Conservation (phyloP, 176 grass and related monocot species). For the Phoenix dactylifera region DNA sequence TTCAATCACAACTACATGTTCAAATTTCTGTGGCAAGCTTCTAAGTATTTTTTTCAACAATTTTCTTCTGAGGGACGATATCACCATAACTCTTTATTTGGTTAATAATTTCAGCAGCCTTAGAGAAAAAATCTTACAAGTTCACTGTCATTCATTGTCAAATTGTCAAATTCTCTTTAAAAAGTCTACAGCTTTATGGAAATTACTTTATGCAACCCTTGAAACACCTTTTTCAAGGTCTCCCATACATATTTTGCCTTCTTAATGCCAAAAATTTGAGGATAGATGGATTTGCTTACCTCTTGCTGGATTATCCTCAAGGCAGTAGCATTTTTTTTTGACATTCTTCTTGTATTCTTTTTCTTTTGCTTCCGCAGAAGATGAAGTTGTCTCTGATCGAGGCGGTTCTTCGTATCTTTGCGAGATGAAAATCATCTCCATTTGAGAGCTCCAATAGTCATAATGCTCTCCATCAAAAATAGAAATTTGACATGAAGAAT, state of each 20-base stretch:
- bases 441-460: too few relatives aligned
- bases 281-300: not conserved
- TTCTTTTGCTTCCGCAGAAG: too few relatives aligned
- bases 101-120: not conserved
- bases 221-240: not conserved
- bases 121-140: not conserved
- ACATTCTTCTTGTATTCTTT: not conserved
- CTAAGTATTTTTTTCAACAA: not conserved
- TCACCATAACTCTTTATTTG: not conserved
- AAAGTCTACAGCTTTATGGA: not conserved
- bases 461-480: too few relatives aligned
- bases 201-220: not conserved
- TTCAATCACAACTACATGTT: not conserved
- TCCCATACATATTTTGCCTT: not conserved
- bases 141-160: not conserved
- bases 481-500: too few relatives aligned
- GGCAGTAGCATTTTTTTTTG: not conserved
- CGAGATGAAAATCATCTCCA: too few relatives aligned
- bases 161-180: not conserved
- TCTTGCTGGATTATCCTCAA: not conserved
- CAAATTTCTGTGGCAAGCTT: not conserved
- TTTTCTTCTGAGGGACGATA: not conserved
- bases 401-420: too few relatives aligned
- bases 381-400: too few relatives aligned
- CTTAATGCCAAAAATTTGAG: not conserved